Conservation (phyloP, 2,329 filamentous ascomycete species). For the Fusarium acutatum region DNA sequence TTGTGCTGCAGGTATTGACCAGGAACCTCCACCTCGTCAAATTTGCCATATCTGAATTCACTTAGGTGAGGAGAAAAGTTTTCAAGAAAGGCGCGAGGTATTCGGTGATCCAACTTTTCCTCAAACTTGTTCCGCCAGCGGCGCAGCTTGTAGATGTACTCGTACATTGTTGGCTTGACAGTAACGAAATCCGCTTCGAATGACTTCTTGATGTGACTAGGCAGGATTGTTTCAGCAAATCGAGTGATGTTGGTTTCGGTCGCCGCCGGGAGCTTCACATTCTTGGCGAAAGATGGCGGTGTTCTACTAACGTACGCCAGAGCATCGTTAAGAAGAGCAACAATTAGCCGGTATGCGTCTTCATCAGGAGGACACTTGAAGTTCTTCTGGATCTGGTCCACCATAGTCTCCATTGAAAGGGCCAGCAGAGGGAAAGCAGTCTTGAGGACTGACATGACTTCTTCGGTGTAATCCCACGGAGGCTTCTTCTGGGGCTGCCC, state of each 20-base stretch:
- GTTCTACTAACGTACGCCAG: slow-evolving; percentile 90
- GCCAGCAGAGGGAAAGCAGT: slow-evolving; percentile 96
- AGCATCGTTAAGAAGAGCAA: slow-evolving; percentile 96
- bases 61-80: slow-evolving; percentile 89
- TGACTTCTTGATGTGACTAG: slow-evolving; percentile 91
- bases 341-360: slow-evolving; percentile 95
- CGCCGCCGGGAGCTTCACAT: slow-evolving; percentile 86
- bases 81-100: slow-evolving; percentile 79
- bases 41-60: slow-evolving; percentile 97
- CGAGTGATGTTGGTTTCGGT: slow-evolving; percentile 97
- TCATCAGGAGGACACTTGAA: slow-evolving; percentile 99
- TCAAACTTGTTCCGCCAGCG: slow-evolving; percentile 98
- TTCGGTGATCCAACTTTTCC: slow-evolving; percentile 90
- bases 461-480: slow-evolving; percentile 96
- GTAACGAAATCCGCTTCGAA: slow-evolving; percentile 98
- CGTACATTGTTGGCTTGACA: slow-evolving; percentile 95
- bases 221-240: slow-evolving; percentile 95
- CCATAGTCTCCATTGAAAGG: slow-evolving; percentile 99
- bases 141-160: slow-evolving; percentile 97
- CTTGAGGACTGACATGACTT: slow-evolving; percentile 94
- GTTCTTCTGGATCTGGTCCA: slow-evolving; percentile 97
- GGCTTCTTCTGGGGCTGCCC: slow-evolving; percentile 69
- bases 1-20: slow-evolving; percentile 97
- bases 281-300: slow-evolving; percentile 85
- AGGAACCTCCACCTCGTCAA: slow-evolving; percentile 97